Conservation (phyloP, 176 grass and related monocot species). For the Triticum aestivum region DNA sequence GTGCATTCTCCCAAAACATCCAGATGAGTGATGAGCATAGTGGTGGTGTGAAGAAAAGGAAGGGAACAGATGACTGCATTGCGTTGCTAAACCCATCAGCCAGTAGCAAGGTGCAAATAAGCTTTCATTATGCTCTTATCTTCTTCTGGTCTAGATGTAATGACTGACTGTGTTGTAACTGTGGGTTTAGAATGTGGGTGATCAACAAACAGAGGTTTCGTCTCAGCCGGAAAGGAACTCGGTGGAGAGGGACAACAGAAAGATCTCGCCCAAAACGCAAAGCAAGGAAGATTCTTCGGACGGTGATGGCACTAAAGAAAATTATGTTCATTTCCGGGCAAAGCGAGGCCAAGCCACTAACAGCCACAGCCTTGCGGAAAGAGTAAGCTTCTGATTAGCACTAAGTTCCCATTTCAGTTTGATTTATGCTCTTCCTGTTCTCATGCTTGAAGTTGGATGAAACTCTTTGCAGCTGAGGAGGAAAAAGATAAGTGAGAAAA, state of each 20-base stretch:
- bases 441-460: slow-evolving; percentile 38
- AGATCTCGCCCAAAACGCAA: slow-evolving; percentile 38
- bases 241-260: slow-evolving; percentile 49
- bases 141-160: slow-evolving; percentile 6
- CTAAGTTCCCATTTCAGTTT: slow-evolving; percentile 21
- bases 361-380: slow-evolving; percentile 98
- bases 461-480: slow-evolving; percentile 70
- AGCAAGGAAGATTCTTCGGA: slow-evolving; percentile 52
- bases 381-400: slow-evolving; percentile 53
- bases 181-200: slow-evolving; percentile 40
- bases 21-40: slow-evolving; percentile 50
- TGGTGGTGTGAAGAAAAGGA: slow-evolving; percentile 57
- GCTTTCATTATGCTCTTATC: background rate
- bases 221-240: slow-evolving; percentile 43
- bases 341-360: slow-evolving; percentile 95
- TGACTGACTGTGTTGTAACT: slow-evolving; percentile 14
- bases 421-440: slow-evolving; percentile 11
- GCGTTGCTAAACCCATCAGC: slow-evolving; percentile 29
- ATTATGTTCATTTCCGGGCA: slow-evolving; percentile 87
- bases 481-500: slow-evolving; percentile 98
- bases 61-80: slow-evolving; percentile 36
- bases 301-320: slow-evolving; percentile 69
- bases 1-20: slow-evolving; percentile 55
- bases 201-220: slow-evolving; percentile 53
- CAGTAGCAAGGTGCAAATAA: slow-evolving; percentile 41